Evolutionary conservation across 2,329 filamentous ascomycete genomes (phyloP), one percentile per base, ranked within the genome.

Genomic region (Nemania bipapillata): DNA sequence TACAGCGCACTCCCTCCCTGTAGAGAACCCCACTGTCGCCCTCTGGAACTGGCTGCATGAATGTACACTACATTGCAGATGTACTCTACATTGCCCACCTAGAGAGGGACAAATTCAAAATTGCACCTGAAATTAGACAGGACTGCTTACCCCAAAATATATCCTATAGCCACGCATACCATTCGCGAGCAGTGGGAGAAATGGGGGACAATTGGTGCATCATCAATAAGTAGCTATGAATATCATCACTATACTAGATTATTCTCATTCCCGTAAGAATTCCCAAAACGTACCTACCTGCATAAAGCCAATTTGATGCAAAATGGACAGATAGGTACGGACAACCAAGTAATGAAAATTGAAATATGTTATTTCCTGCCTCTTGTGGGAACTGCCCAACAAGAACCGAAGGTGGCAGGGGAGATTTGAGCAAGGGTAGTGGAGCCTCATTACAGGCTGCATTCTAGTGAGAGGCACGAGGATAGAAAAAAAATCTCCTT

Each of bases 51-150:
- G 60, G 37, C 45, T 63, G 52, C 63, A 66, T 37, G 35, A 37
- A 52, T 30, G 49, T 52, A 53, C 26, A 32, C 22, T 24, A 9
- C n/a, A 22, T n/a, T 28, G 15, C 35, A 42, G 45, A 75, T 75
- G 75, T 76, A 76, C 74, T 70, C 70, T 76, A 75, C 74, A 70
- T 73, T 42, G 58, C 63, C 57, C 47, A 59, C 65, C 70, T 73
- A 73, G 69, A 50, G 69, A 74, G 64, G 26, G 67, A 70, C 66
- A 61, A 58, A 52, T 17, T 63, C 53, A 67, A 74, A 71, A 75
- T 74, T 73, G 72, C 73, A 65, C 55, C 61, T 75, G 74, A 76
- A 75, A 76, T 76, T 75, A 72, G 61, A 61, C 52, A 72, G 61
- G 72, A 73, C 68, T 64, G 63, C 72, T 70, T 68, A 72, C 74